Evolutionary conservation across 495 filamentous ascomycete species (phyloP), one percentile per base, ranked within the genome.

Genomic region (Neurospora sp.): DNA sequence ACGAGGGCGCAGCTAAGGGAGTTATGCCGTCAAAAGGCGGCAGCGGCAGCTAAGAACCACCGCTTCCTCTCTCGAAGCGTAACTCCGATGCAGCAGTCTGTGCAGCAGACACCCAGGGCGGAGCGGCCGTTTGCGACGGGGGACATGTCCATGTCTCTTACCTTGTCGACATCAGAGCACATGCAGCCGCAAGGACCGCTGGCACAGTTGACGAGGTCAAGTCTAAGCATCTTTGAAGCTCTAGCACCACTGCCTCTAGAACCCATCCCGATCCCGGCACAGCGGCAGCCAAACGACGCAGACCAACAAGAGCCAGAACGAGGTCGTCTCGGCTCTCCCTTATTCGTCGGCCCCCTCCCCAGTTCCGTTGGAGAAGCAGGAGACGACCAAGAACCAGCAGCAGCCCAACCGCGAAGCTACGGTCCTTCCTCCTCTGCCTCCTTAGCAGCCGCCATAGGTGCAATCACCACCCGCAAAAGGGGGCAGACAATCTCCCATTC

Each of bases 111-210:
- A 0, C 54, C 54, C 12, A 16, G 54, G 27, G 54, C 27, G 1
- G 23, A 66, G 54, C 23, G 54, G 14, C 54, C 80, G 31, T 87
- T 88, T 37, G 87, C 90, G 4, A 93, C 91, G 12, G 91, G 92
- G 60, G 94, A 96, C 72, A 91, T 98, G 83, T 91, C 93, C 54
- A 83, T 97, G 44, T 98, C 96, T 42, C 88, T 99, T 42, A 87
- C 90, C 2, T 37, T 37, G 35, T 38, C 37, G 81, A 92, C 92
- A 10, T 87, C 94, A 16, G 87, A 91, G n/a, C 89, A 88, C 18
- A 95, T 95, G 93, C 89, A 91, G 71, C 89, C 88, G 2, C 86
- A 88, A 41, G 91, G 89, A 62, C 90, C 92, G 0, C 80, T 98
- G 71, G 88, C 93, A 6, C 85, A 87, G 72, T 84, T 89, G 41